A percentile compares a stretch with the other conserved stretches of the same genome.
phyloP scores from a whole-genome alignment of 139 green algal species.

The Monoraphidium neglectum region DNA sequence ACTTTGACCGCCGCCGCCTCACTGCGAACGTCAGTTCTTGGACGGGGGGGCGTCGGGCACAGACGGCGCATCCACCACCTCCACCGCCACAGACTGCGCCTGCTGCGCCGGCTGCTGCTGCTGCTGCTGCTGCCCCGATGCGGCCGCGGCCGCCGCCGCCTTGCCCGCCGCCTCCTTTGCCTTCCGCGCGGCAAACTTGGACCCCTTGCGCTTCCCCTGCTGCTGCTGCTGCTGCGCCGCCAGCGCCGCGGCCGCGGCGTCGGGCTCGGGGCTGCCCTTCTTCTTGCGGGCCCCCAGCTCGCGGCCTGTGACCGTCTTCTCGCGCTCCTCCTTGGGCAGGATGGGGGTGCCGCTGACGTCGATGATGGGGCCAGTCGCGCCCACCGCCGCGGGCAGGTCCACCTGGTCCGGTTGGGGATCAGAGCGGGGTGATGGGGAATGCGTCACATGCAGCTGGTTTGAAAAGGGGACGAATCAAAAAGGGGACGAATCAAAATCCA shows the following conservation, averaged over 20 bases:
- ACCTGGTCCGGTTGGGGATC: background rate
- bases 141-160: constrained; percentile 35
- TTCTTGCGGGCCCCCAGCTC: constrained; percentile 61
- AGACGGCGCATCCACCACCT: constrained; percentile 12
- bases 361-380: constrained; percentile 14
- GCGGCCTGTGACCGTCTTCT: constrained; percentile 14
- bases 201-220: constrained; percentile 24
- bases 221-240: constrained; percentile 16
- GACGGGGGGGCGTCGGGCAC: no score
- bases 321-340: no score
- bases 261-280: constrained; percentile 19
- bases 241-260: background rate
- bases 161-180: constrained; percentile 74
- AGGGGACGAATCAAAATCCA: no score
- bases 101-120: background rate
- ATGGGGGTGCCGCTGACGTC: constrained; percentile 37
- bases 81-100: background rate
- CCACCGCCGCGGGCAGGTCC: background rate
- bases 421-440: no score
- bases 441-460: no score
- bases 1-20: no score
- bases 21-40: no score
- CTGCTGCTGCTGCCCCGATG: no score
- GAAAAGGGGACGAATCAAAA: no score
- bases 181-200: constrained; percentile 80